Evolutionary conservation across 345 rosid species (phyloP).

Genomic region (Excoecaria agallocha): DNA sequence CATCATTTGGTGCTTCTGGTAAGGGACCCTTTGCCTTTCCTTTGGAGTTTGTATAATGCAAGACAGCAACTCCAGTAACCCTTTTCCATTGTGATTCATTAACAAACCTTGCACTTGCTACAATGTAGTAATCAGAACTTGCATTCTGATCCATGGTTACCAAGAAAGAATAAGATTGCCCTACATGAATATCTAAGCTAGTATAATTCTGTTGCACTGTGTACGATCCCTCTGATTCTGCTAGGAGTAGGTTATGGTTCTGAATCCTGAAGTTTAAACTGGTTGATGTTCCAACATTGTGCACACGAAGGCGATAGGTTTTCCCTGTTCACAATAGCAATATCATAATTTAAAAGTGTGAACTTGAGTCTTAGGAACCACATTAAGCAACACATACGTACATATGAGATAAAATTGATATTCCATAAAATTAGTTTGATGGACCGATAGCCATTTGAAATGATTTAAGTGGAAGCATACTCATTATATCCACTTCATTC

Average conservation of each 20-base stretch:
- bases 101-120: constrained; percentile 90
- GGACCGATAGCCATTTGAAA: neutral
- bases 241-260: constrained; percentile 83
- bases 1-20: constrained; percentile 78
- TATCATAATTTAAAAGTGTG: neutral
- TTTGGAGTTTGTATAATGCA: constrained; percentile 89
- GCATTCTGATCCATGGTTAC: constrained; percentile 97
- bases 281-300: constrained; percentile 90
- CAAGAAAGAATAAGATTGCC: constrained; percentile 87
- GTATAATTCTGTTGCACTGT: constrained; percentile 97
- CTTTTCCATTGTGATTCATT: constrained; percentile 84
- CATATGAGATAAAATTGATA: neutral
- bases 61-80: constrained; percentile 93
- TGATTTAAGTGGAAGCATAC: neutral
- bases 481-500: neutral
- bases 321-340: constrained; percentile 51
- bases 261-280: constrained; percentile 96
- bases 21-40: constrained; percentile 88
- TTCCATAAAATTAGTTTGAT: neutral
- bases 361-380: neutral
- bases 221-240: constrained; percentile 91
- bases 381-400: neutral
- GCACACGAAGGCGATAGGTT: constrained; percentile 86
- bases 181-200: constrained; percentile 95
- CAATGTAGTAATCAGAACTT: constrained; percentile 94